Conservation (phyloP, 805 yeast species). For the Kuraishia floccosa region DNA sequence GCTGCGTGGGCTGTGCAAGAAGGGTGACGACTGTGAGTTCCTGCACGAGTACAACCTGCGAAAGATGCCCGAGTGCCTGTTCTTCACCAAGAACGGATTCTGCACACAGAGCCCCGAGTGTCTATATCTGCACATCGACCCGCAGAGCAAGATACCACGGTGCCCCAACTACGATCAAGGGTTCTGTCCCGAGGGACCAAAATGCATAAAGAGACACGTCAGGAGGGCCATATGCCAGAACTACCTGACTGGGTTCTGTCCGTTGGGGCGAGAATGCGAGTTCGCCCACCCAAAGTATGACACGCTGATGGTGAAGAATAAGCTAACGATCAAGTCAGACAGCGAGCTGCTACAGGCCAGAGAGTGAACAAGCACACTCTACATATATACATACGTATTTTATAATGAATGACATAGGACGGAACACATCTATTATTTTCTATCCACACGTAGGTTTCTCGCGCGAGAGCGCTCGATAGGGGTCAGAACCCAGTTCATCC, state of each 20-base stretch:
- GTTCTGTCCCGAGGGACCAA: constrained; percentile 87
- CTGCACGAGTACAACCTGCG: constrained; percentile 89
- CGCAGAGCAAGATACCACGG: constrained; percentile 77
- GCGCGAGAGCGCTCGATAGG: constrained; percentile 63
- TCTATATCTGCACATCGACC: constrained; percentile 84
- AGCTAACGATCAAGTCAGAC: constrained; percentile 21
- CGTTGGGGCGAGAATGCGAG: constrained; percentile 72
- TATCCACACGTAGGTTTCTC: constrained; percentile 41
- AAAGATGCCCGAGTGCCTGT: constrained; percentile 94
- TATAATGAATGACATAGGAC: neutral
- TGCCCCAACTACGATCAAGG: constrained; percentile 80
- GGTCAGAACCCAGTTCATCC: constrained; percentile 58
- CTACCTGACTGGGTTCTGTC: constrained; percentile 87
- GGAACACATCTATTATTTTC: constrained; percentile 7
- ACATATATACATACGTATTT: neutral
- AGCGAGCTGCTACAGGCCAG: too few relatives aligned
- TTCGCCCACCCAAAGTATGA: constrained; percentile 78
- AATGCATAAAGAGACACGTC: constrained; percentile 72
- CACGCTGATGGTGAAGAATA: constrained; percentile 26
- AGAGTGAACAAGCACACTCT: constrained; percentile 1
- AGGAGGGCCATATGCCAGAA: constrained; percentile 67
- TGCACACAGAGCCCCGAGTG: constrained; percentile 95
- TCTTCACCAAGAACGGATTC: constrained; percentile 69
- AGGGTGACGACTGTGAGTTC: constrained; percentile 93
- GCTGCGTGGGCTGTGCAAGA: constrained; percentile 94